Percentiles rank a stretch among this genome's conserved stretches.
Conservation (phyloP, 164 flowering plant genomes). For the Vitis vinifera region ASM3070453v1 NC_081810.1:818001-818500, state of each 20-base stretch:
- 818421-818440: slow-evolving; percentile 81
- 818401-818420: slow-evolving; percentile 87
- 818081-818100: not conserved
- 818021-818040: no score
- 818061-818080: no score
- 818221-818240: no score
- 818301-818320: not conserved
- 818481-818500: slow-evolving; percentile 74
- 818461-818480: slow-evolving; percentile 74
- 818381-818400: slow-evolving; percentile 30
- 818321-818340: not conserved
- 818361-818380: not conserved
- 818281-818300: not conserved
- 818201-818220: not conserved
- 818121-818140: not conserved
- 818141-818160: not conserved
- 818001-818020: no score
- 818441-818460: slow-evolving; percentile 78
- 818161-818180: not conserved
- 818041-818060: no score
- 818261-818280: no score
- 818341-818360: not conserved
- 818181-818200: not conserved
- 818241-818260: no score
- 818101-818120: not conserved